These are phyloP conservation scores for Syzygium jambos DNA, from an alignment of 345 rosid species.

Conservation along the genomic window DNA sequence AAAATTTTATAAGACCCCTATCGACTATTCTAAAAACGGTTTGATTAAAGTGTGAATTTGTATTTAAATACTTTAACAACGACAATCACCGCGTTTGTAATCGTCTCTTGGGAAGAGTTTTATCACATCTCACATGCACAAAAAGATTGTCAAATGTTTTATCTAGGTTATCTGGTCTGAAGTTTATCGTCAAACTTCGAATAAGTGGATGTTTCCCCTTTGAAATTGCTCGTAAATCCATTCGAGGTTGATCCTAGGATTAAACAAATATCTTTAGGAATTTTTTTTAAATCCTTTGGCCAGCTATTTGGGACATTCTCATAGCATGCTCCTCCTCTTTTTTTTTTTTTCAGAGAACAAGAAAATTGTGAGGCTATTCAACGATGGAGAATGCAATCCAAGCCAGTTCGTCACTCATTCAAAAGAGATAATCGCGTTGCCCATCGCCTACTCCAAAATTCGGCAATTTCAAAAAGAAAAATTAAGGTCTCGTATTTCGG, in stretches of 20 bases:
- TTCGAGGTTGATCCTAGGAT: no score
- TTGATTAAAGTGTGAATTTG: fast-evolving
- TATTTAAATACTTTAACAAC: background rate
- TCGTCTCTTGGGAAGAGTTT: background rate
- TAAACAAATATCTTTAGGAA: background rate
- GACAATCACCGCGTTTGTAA: background rate
- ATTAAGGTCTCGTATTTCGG: background rate
- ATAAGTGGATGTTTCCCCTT: background rate
- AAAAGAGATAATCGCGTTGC: background rate
- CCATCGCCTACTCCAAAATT: background rate
- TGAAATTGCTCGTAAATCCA: no score
- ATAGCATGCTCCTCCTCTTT: no score
- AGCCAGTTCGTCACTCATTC: background rate
- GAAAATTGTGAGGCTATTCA: background rate
- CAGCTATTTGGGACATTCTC: background rate
- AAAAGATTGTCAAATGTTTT: background rate
- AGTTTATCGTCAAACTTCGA: background rate
- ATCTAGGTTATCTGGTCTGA: background rate
- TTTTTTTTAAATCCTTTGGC: background rate
- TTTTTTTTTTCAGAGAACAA: no score
- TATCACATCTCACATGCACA: background rate
- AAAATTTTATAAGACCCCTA: fast-evolving
- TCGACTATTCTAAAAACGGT: fast-evolving
- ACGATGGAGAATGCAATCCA: background rate
- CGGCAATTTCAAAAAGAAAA: background rate